Conservation (phyloP, 306 rosid species). For the Lathyrus aphaca region DNA sequence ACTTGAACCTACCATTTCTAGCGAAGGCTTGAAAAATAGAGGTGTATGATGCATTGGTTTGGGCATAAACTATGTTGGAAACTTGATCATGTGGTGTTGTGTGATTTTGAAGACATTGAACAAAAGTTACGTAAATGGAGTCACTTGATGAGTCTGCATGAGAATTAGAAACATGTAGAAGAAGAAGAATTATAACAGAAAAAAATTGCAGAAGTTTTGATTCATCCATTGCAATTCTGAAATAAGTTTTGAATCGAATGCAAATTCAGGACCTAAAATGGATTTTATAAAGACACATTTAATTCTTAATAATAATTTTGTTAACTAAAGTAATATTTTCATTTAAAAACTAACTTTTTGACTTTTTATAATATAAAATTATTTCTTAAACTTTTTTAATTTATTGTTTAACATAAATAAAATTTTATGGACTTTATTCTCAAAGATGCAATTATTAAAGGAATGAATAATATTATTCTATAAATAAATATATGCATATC, state of each 20-base stretch:
- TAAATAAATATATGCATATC: no score
- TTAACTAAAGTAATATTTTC: no score
- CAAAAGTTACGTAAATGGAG: slow-evolving; percentile 34
- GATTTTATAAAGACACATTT: no score
- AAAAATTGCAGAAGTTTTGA: neutral
- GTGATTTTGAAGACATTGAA: slow-evolving; percentile 46
- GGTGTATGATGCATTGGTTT: slow-evolving; percentile 44
- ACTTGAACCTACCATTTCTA: slow-evolving; percentile 50
- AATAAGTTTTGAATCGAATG: neutral
- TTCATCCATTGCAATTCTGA: slow-evolving; percentile 34
- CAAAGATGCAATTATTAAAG: no score
- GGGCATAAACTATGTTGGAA: slow-evolving; percentile 40
- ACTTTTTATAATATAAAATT: no score
- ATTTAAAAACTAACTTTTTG: no score
- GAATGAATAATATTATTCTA: no score
- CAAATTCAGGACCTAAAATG: no score
- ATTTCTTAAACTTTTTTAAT: no score
- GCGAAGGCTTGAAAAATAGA: slow-evolving; percentile 42
- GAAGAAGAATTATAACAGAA: slow-evolving; percentile 27
- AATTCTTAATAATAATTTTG: no score
- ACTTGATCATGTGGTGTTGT: slow-evolving; percentile 34
- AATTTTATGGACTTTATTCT: no score
- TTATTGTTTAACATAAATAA: no score
- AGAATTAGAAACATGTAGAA: slow-evolving; percentile 36
- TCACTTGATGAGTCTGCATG: slow-evolving; percentile 31